Conservation (phyloP, 441 rosid species). For the California macrophylla region DNA sequence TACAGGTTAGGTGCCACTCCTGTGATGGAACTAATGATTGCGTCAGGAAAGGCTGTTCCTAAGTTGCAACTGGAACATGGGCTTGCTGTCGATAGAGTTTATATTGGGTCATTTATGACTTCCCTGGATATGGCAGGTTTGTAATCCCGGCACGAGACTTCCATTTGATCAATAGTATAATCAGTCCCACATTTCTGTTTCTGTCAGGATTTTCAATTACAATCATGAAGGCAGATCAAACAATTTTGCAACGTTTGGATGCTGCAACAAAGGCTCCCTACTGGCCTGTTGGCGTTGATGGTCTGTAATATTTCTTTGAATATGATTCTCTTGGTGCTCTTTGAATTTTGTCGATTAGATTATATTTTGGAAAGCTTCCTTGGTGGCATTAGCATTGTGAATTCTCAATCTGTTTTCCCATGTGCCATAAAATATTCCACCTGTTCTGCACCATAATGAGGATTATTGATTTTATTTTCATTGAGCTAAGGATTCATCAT, state of each 20-base stretch:
- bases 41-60: conserved; percentile 84
- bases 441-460: conserved; percentile 1
- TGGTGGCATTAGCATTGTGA: conserved; percentile 5
- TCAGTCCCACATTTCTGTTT: conserved; percentile 17
- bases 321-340: conserved; percentile 13
- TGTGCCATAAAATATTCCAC: conserved; percentile 8
- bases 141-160: conserved; percentile 16
- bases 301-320: conserved; percentile 35
- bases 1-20: conserved; percentile 91
- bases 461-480: conserved; percentile 1
- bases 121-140: conserved; percentile 98
- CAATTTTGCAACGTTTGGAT: conserved; percentile 61
- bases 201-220: conserved; percentile 80
- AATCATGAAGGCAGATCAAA: conserved; percentile 78
- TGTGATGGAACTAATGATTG: conserved; percentile 88
- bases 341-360: conserved; percentile 3
- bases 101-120: conserved; percentile 92
- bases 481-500: conserved; percentile 17
- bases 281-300: conserved; percentile 91
- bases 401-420: conserved; percentile 10
- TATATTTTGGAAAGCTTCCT: background rate
- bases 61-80: conserved; percentile 90
- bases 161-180: conserved; percentile 10
- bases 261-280: conserved; percentile 90
- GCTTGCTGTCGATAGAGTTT: conserved; percentile 92